A percentile compares a stretch with the other conserved stretches of the same genome.
phyloP scores from a whole-genome alignment of 2,329 filamentous ascomycete species.

The Ustilaginoidea virens region DNA sequence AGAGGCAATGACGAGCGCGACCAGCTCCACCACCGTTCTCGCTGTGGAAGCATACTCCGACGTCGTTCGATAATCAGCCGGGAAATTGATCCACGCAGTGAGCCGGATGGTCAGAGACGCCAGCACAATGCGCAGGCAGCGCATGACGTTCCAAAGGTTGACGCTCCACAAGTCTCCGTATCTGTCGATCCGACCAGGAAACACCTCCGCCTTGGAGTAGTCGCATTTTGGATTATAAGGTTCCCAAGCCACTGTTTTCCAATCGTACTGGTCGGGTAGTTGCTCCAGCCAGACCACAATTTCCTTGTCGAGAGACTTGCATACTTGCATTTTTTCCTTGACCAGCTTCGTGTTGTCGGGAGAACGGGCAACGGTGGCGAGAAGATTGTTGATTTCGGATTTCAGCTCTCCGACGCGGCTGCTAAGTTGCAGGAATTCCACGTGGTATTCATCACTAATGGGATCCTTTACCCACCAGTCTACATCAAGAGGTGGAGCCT shows the following conservation, averaged over 20 bases:
- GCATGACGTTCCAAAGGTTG: slow-evolving; percentile 37
- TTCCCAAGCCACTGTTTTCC: slow-evolving; percentile 39
- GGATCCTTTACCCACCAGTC: slow-evolving; percentile 44
- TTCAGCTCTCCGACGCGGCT: slow-evolving; percentile 38
- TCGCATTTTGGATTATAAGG: slow-evolving; percentile 34
- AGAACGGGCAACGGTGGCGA: slow-evolving; percentile 28
- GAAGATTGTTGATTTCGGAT: slow-evolving; percentile 32
- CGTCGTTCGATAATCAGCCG: slow-evolving; percentile 45
- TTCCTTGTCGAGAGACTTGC: slow-evolving; percentile 35
- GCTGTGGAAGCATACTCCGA: slow-evolving; percentile 41
- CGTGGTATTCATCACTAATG: slow-evolving; percentile 28
- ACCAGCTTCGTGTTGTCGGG: slow-evolving; percentile 35
- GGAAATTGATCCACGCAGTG: slow-evolving; percentile 42
- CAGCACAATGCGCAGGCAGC: slow-evolving; percentile 36
- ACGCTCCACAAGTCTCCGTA: slow-evolving; percentile 44
- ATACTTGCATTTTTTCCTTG: slow-evolving; percentile 32
- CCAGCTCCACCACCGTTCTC: slow-evolving; percentile 31
- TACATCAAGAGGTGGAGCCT: slow-evolving; percentile 31
- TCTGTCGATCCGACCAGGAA: slow-evolving; percentile 42
- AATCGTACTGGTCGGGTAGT: slow-evolving; percentile 32
- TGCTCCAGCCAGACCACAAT: slow-evolving; percentile 31
- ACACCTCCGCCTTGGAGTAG: slow-evolving; percentile 36
- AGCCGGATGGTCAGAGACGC: slow-evolving; percentile 39
- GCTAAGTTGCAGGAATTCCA: slow-evolving; percentile 31
- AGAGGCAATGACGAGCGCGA: slow-evolving; percentile 41